Evolutionary conservation across 495 filamentous ascomycete species (phyloP), one percentile per base, ranked within the genome.

Genomic region (Chaetomidium leptoderma): DNA sequence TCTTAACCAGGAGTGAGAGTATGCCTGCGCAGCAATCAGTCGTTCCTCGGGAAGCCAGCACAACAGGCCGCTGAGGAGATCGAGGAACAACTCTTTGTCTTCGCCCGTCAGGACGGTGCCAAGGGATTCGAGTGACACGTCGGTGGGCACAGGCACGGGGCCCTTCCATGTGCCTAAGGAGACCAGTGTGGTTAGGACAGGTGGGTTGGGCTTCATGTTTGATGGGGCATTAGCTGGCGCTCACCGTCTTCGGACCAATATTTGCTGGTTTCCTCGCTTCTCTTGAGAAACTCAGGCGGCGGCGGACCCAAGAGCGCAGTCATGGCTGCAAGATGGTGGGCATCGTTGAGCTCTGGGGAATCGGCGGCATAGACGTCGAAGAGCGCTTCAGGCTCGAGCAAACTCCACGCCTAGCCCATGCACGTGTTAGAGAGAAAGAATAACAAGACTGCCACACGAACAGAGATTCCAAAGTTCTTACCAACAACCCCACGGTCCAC

Each of bases 221-320:
- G 42, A 26, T 24, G 8, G 42, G 42, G 21, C 16, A 11, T 46
- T 27, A 24, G 26, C 13, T 30, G 1, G 26, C 10, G 43, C 43
- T 46, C 43, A 46, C 43, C 43, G 26, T 46, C 26, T 46, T 46
- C 43, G 14, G 43, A 46, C 26, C 43, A 46, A 46, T 46, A 46
- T 30, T 30, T 46, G 26, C 43, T 29, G 16, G 43, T 8, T 30
- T 46, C 43, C 24, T n/a, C 26, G 26, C 39, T 46, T 46, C 43
- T 46, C 23, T 46, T 2, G 43, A 46, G 43, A 46, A 46, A 46
- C 10, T 46, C 43, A 13, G 43, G 43, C 43, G 43, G 24, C 43
- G 43, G 43, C 24, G 26, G 43, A 46, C 43, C 23, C 16, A 30
- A 2, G 26, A 46, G 43, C 14, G 43, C 43, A 27, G 23, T 46